phyloP scores from a whole-genome alignment of 768 basidiomycete genomes.

The Boletus pseudopeckii region DNA sequence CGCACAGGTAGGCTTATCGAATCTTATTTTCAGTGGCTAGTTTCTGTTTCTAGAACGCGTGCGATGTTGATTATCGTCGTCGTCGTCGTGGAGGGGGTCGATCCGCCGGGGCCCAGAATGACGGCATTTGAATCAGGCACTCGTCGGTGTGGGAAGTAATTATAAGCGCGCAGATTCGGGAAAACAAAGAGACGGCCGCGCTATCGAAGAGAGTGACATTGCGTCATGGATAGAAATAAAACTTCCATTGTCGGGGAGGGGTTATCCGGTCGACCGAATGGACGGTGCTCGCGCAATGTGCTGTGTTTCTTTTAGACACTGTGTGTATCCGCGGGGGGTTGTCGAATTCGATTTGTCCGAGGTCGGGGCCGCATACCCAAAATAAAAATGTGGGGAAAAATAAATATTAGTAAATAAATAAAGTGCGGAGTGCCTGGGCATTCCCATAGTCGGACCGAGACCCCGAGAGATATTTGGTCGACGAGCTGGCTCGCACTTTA shows the following conservation, averaged over 20 bases:
- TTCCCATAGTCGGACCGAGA: conserved; percentile 35
- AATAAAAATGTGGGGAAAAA: conserved; percentile 24
- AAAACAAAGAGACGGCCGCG: not conserved
- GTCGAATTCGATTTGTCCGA: conserved; percentile 5
- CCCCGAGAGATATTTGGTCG: conserved; percentile 25
- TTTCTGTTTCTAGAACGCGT: conserved; percentile 1
- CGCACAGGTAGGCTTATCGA: conserved; percentile 5
- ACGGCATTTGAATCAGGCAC: not conserved
- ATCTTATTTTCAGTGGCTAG: not conserved
- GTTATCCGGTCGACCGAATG: not conserved
- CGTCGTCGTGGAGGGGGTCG: no score
- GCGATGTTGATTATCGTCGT: no score
- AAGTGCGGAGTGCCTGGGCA: conserved; percentile 14
- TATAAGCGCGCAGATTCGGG: not conserved
- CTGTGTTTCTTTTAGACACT: no score
- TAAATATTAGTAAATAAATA: conserved; percentile 11
- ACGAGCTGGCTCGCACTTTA: not conserved
- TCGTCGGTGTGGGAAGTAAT: not conserved
- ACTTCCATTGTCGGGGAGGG: not conserved
- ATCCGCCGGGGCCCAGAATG: no score
- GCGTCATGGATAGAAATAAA: not conserved
- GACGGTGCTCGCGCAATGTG: not conserved
- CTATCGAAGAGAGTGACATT: not conserved
- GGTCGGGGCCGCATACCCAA: conserved; percentile 14
- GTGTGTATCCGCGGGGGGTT: not conserved